phyloP scores from a whole-genome alignment of 768 basidiomycete genomes.

The Sarcodon sp. region DNA sequence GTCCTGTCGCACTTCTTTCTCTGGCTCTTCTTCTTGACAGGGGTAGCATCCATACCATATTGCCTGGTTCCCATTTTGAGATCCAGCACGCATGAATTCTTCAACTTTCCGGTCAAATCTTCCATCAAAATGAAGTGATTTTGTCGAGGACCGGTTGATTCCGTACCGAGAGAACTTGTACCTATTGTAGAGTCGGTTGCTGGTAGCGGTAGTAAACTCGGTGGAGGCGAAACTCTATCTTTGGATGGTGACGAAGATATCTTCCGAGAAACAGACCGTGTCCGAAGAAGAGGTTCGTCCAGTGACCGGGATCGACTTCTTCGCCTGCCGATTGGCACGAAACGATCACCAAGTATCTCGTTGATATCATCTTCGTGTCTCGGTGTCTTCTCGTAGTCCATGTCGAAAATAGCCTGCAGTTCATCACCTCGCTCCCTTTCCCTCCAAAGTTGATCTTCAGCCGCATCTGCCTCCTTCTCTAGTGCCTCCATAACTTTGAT shows the following conservation, averaged over 20 bases:
- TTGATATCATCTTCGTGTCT: not conserved
- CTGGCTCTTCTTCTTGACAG: slow-evolving; percentile 94
- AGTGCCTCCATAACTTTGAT: slow-evolving; percentile 2
- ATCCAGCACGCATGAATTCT: slow-evolving; percentile 90
- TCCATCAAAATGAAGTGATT: slow-evolving; percentile 99
- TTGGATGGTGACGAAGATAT: slow-evolving; percentile 2
- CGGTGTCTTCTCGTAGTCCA: not conserved
- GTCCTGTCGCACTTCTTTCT: slow-evolving; percentile 96
- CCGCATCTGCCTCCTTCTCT: not conserved
- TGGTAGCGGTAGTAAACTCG: slow-evolving; percentile 6
- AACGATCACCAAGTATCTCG: not conserved
- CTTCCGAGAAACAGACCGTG: slow-evolving; percentile 3
- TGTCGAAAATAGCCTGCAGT: not conserved
- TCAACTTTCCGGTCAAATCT: slow-evolving; percentile 87
- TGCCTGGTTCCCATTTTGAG: slow-evolving; percentile 99
- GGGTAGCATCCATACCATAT: slow-evolving; percentile 91
- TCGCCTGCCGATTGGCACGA: slow-evolving; percentile 7
- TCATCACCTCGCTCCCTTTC: not conserved
- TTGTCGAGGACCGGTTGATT: slow-evolving; percentile 51
- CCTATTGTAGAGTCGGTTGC: slow-evolving; percentile 5
- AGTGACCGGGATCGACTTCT: slow-evolving; percentile 30
- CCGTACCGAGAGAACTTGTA: slow-evolving; percentile 3
- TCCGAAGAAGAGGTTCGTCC: slow-evolving; percentile 17
- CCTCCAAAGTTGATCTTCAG: not conserved
- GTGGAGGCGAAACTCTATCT: slow-evolving; percentile 3